Base-by-base conservation (phyloP, 2,329 filamentous ascomycete genomes). In the Venturia nashicola region DNA sequence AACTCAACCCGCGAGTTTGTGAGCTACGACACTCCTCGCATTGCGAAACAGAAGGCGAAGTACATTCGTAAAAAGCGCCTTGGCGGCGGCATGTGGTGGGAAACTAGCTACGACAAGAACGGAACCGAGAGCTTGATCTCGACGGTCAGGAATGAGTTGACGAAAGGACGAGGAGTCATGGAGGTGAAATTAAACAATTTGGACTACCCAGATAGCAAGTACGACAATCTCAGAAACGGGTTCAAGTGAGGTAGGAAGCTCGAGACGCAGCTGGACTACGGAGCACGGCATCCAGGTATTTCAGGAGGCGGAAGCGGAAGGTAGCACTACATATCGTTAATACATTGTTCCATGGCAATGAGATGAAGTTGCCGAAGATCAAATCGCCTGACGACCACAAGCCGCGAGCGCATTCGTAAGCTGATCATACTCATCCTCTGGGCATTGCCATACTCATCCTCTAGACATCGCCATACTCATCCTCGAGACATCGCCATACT, bases 51-150 rank as follows among this genome's bases (percentile, higher is more conserved):
- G 68, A 97, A 97, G 79, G 85, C 86, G 1, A 77, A 83, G 12
- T 96, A 86, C 72, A 83, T 97, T 71, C 82, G 80, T 71, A 73
- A 82, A 23, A 77, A 81, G 55, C 79, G 83, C 0, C 81, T 97
- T 0, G 92, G 91, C 1, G 93, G 93, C 20, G 90, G 83, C n/a
- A 97, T 97, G 92, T 97, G 91, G 91, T 95, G 90, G 90, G 92
- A 97, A 77, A 90, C 85, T 69, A 93, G 88, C 70, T 86, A 84
- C 0, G 93, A 97, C 73, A 86, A 86, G 71, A 72, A 75, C 2
- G 86, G 85, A 0, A 74, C 74, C 12, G 77, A 80, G 0, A 93
- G 89, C 69, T 72, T 97, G 71, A 91, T 80, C 61, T 69, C 70
- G 40, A 71, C 74, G 48, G 75, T 75, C 66, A 67, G 72, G 18